These are phyloP conservation scores for Amanita molliuscula DNA, from an alignment of 768 basidiomycete species.

Conservation along the genomic window DNA sequence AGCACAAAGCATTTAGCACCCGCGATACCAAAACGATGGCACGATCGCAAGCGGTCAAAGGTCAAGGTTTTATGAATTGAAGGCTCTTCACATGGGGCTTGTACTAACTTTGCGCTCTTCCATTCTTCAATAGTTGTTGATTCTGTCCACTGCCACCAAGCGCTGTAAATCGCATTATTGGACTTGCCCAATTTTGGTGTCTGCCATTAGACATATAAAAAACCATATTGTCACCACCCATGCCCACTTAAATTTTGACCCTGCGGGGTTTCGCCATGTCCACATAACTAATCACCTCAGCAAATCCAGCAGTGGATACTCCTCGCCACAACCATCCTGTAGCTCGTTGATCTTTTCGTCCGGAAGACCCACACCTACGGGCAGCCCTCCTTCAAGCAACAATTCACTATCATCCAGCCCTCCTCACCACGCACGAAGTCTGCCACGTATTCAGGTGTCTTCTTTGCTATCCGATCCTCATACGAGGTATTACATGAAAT, in stretches of 20 bases:
- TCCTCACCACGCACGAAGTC: constrained; percentile 25
- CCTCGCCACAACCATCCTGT: constrained; percentile 38
- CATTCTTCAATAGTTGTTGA: constrained; percentile 11
- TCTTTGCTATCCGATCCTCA: constrained; percentile 47
- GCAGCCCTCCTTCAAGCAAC: constrained; percentile 33
- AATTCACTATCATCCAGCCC: constrained; percentile 26
- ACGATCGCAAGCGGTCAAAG: not conserved
- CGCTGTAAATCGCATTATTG: constrained; percentile 15
- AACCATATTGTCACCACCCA: not conserved
- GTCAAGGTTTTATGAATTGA: constrained; percentile 14
- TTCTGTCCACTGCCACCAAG: constrained; percentile 11
- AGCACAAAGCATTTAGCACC: not conserved
- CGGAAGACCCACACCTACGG: constrained; percentile 26
- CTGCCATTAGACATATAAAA: constrained; percentile 13
- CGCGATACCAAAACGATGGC: not conserved
- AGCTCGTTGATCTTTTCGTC: constrained; percentile 28
- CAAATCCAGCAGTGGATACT: constrained; percentile 33
- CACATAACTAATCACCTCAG: constrained; percentile 12
- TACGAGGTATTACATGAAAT: constrained; percentile 31
- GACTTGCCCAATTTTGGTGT: constrained; percentile 15
- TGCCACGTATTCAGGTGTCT: constrained; percentile 47
- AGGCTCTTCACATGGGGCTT: constrained; percentile 4
- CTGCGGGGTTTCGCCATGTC: not conserved
- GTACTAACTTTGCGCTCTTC: constrained; percentile 10
- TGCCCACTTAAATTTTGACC: not conserved